Percentiles rank a stretch among this genome's conserved stretches.
These are phyloP conservation scores for Protomyces inundatus DNA, from an alignment of 1,139 yeast species.

Conservation along the genomic window DNA sequence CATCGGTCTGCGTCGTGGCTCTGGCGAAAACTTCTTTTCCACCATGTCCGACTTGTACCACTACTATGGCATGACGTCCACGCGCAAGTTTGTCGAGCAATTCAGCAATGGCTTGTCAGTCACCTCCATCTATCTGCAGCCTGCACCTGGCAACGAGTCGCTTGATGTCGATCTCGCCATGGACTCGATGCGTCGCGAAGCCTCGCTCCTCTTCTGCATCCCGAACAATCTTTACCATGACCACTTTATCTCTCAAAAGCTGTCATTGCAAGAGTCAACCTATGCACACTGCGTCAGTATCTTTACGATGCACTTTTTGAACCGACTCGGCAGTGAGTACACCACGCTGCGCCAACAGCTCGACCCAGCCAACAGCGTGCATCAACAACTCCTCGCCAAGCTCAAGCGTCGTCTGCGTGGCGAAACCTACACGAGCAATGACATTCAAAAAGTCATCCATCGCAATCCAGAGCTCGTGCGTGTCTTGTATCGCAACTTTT, in stretches of 20 bases:
- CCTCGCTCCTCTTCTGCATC: constrained; percentile 82
- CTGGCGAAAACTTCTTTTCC: constrained; percentile 81
- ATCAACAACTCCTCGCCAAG: constrained; percentile 45
- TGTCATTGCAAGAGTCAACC: constrained; percentile 88
- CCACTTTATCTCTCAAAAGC: constrained; percentile 66
- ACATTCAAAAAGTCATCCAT: constrained; percentile 71
- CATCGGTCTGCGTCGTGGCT: constrained; percentile 78
- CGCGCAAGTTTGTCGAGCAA: constrained; percentile 90
- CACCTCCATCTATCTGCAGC: constrained; percentile 77
- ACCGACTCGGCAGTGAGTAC: constrained; percentile 89
- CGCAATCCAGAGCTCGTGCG: constrained; percentile 67
- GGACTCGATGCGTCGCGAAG: constrained; percentile 89
- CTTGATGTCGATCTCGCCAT: constrained; percentile 64
- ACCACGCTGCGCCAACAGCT: constrained; percentile 61
- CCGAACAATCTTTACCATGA: constrained; percentile 81
- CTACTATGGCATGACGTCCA: constrained; percentile 77
- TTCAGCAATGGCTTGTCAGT: constrained; percentile 84
- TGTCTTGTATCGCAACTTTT: constrained; percentile 85
- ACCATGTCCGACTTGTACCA: constrained; percentile 84
- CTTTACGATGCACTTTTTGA: constrained; percentile 88
- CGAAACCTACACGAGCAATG: constrained; percentile 86
- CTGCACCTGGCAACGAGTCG: constrained; percentile 38
- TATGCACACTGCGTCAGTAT: constrained; percentile 93
- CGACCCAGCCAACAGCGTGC: constrained; percentile 55
- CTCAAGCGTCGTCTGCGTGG: constrained; percentile 86